Percentiles rank a stretch among this genome's conserved stretches.
Conservation (phyloP, 108 stramenopile species). For the Mayamaea pseudoterrestris region DNA sequence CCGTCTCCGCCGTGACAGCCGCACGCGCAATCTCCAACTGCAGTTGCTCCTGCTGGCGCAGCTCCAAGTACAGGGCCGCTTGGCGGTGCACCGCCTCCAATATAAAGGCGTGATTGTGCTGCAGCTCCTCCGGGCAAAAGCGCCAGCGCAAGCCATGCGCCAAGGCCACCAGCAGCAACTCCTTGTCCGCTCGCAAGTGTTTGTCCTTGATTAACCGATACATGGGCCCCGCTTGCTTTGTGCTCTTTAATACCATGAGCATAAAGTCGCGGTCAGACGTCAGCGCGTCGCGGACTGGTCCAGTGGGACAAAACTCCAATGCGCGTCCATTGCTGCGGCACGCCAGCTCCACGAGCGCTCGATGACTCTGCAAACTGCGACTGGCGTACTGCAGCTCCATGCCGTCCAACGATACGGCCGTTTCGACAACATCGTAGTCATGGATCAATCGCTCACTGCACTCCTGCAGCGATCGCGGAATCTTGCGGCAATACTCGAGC, state of each 20-base stretch:
- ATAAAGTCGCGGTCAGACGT: slow-evolving; percentile 20
- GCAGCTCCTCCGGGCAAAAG: slow-evolving; percentile 9
- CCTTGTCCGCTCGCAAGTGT: slow-evolving; percentile 7
- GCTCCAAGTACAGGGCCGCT: slow-evolving; percentile 17
- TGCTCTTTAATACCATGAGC: slow-evolving; percentile 10
- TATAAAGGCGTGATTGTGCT: slow-evolving; percentile 7
- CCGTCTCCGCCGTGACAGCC: slow-evolving; percentile 9
- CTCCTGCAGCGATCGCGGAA: slow-evolving; percentile 22
- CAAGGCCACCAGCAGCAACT: slow-evolving; percentile 16
- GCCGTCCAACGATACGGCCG: slow-evolving; percentile 15
- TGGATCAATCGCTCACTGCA: slow-evolving; percentile 16
- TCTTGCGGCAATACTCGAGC: slow-evolving; percentile 23
- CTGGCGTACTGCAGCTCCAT: slow-evolving; percentile 25
- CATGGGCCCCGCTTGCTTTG: slow-evolving; percentile 15
- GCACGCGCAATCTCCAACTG: slow-evolving; percentile 5
- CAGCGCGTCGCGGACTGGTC: slow-evolving; percentile 1
- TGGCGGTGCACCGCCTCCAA: slow-evolving; percentile 5
- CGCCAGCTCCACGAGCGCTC: slow-evolving; percentile 7
- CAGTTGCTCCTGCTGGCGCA: neutral
- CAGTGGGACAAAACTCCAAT: slow-evolving; percentile 23
- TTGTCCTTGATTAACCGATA: no score
- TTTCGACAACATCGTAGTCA: slow-evolving; percentile 11
- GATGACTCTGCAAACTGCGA: slow-evolving; percentile 8
- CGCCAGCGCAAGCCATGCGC: slow-evolving; percentile 17
- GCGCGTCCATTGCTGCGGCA: slow-evolving; percentile 20